Conservation (phyloP, 2,329 filamentous ascomycete species). For the Colletotrichum sidae region DNA sequence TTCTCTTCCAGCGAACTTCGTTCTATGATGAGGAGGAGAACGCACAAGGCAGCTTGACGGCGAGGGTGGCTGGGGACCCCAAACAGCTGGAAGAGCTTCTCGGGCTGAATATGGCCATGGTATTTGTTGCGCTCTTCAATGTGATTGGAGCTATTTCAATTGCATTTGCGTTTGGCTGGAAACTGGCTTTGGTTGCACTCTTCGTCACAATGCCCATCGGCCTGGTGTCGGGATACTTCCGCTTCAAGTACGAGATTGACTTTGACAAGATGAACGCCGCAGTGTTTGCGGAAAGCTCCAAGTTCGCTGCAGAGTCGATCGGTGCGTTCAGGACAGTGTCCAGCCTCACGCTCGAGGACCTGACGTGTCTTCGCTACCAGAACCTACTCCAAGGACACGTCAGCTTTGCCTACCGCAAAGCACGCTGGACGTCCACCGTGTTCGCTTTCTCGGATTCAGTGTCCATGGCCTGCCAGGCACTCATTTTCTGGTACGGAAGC, state of each 20-base stretch:
- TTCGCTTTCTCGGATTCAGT: conserved; percentile 78
- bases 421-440: conserved; percentile 71
- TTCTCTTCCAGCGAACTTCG: conserved; percentile 68
- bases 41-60: conserved; percentile 69
- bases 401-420: conserved; percentile 67
- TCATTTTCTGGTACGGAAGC: conserved; percentile 76
- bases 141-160: conserved; percentile 74
- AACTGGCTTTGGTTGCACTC: conserved; percentile 75
- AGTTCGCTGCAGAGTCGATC: conserved; percentile 81
- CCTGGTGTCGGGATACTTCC: conserved; percentile 60
- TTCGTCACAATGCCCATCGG: conserved; percentile 69
- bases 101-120: conserved; percentile 72
- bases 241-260: conserved; percentile 69
- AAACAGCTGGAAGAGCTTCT: conserved; percentile 72
- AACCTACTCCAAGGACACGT: conserved; percentile 70
- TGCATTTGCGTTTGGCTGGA: conserved; percentile 81
- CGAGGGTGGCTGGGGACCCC: conserved; percentile 66
- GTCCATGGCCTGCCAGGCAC: conserved; percentile 70
- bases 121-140: conserved; percentile 72
- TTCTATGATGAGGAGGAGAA: conserved; percentile 73
- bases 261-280: conserved; percentile 76
- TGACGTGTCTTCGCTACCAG: conserved; percentile 72
- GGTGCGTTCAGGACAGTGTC: conserved; percentile 79
- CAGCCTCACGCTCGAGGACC: conserved; percentile 75
- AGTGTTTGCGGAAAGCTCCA: conserved; percentile 78